Base-by-base conservation (phyloP, 2,329 filamentous ascomycete species). In the Epichloe gansuensis region DNA sequence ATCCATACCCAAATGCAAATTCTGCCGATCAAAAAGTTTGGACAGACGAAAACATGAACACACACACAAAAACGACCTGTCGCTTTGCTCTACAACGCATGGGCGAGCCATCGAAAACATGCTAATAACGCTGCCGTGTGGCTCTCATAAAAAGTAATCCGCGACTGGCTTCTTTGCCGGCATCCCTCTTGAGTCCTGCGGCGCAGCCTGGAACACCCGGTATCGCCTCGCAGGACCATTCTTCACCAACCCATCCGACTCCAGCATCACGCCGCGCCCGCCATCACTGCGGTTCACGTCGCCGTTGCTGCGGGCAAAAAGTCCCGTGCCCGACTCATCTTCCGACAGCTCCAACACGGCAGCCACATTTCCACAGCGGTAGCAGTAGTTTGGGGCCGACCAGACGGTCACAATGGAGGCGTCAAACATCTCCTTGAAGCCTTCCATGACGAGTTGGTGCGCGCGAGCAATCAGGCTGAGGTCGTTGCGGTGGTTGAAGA, bases 371-470 rank as follows among this genome's bases (percentile, higher is more conserved):
- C 91, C 91, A 64, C 91, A 96, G 57, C 89, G 82, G 71, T 96
- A 96, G 72, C 91, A 96, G 74, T 96, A 96, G 67, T 96, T 96
- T 1, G 91, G 91, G 9, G 91, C 91, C 0, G 88, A 94, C 91
- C 93, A 98, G n/a, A 98, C 93, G 0, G 93, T 98, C 43, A 97
- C 93, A 58, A 98, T 96, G 47, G 84, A 88, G 13, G 83, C 86
- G 65, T 95, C 89, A 64, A 97, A 98, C 91, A 97, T 97, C 67
- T 97, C 93, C 72, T 97, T 97, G 70, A 96, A 98, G 0, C 93
- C 93, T 67, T 98, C 93, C 93, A 97, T 98, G 58, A 98, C 93
- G 23, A 98, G 82, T 68, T 98, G 93, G 66, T 98, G 93, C 1
- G 93, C 93, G 52, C 93, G 82, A 17, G 91, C 93, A 58, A 98